A percentile compares a stretch with the other conserved stretches of the same genome.
Conservation (phyloP, 2,329 filamentous ascomycete genomes). For the Penicillium expansum region DNA sequence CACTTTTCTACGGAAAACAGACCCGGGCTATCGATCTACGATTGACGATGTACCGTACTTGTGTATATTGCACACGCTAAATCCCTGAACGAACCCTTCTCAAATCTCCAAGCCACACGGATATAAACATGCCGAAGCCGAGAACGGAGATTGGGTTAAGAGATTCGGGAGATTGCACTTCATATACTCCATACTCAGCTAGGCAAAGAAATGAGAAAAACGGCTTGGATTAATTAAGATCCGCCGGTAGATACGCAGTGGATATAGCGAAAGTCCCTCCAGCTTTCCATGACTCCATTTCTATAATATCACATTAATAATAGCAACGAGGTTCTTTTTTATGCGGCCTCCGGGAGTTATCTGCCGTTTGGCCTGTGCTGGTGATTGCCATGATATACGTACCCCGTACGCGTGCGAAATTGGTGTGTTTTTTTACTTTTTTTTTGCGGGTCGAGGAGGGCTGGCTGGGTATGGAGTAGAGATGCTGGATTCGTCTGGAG, state of each 20-base stretch:
- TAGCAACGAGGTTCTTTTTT: no score
- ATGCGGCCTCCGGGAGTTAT: not conserved
- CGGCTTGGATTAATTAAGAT: constrained; percentile 19
- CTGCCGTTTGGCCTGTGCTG: constrained; percentile 1
- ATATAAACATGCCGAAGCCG: constrained; percentile 1
- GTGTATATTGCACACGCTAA: not conserved
- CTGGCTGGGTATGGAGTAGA: not conserved
- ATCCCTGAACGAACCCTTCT: not conserved
- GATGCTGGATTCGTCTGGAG: not conserved
- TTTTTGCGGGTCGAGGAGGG: not conserved
- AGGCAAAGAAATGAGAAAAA: constrained; percentile 13
- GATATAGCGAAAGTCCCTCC: constrained; percentile 20
- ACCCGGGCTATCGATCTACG: not conserved
- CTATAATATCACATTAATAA: constrained; percentile 6
- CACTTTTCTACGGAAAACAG: not conserved
- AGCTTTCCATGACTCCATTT: constrained; percentile 15
- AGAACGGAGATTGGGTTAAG: not conserved
- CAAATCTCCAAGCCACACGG: not conserved
- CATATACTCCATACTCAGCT: constrained; percentile 4
- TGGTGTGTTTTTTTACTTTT: not conserved
- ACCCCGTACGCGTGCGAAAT: not conserved
- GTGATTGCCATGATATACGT: not conserved
- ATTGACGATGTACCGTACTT: not conserved
- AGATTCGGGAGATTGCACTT: not conserved
- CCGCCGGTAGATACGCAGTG: constrained; percentile 18